phyloP scores from a whole-genome alignment of 805 yeast species.

The Starmerella apicola region DNA sequence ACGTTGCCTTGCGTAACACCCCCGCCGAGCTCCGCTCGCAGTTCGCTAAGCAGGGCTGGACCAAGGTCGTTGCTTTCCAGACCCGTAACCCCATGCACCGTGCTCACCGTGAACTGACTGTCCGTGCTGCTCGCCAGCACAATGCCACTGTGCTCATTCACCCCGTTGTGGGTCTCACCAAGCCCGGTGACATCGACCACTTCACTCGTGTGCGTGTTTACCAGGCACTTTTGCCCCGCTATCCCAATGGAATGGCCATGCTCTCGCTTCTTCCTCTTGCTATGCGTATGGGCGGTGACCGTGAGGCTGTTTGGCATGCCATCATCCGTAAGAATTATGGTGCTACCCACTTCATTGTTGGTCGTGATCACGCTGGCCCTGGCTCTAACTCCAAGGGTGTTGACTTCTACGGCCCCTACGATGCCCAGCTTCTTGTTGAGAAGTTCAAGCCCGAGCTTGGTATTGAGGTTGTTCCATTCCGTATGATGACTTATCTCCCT shows the following conservation, averaged over 20 bases:
- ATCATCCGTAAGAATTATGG: conserved; percentile 93
- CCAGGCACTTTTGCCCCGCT: conserved; percentile 80
- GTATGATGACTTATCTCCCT: conserved; percentile 93
- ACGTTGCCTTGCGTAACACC: conserved; percentile 73
- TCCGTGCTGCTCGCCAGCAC: conserved; percentile 89
- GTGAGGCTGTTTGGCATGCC: conserved; percentile 98
- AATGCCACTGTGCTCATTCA: conserved; percentile 81
- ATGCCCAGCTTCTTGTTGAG: conserved; percentile 83
- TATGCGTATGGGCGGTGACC: conserved; percentile 98
- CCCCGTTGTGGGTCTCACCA: conserved; percentile 93
- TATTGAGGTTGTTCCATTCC: conserved; percentile 86
- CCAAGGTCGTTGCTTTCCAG: conserved; percentile 87
- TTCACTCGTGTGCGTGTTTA: conserved; percentile 94
- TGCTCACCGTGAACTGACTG: conserved; percentile 92
- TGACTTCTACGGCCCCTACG: conserved; percentile 94
- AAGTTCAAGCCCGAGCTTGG: conserved; percentile 63
- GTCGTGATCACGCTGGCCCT: conserved; percentile 98
- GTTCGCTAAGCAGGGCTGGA: conserved; percentile 72
- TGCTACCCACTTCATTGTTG: conserved; percentile 93
- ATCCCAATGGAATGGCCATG: conserved; percentile 88
- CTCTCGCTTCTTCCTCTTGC: conserved; percentile 83
- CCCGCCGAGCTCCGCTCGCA: conserved; percentile 84
- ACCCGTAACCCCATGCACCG: conserved; percentile 98
- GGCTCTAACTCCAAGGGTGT: conserved; percentile 79
- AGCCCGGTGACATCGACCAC: conserved; percentile 96